A percentile compares a stretch with the other conserved stretches of the same genome.
Conservation (phyloP, 257 asterid genomes). For the Plantago major region DNA sequence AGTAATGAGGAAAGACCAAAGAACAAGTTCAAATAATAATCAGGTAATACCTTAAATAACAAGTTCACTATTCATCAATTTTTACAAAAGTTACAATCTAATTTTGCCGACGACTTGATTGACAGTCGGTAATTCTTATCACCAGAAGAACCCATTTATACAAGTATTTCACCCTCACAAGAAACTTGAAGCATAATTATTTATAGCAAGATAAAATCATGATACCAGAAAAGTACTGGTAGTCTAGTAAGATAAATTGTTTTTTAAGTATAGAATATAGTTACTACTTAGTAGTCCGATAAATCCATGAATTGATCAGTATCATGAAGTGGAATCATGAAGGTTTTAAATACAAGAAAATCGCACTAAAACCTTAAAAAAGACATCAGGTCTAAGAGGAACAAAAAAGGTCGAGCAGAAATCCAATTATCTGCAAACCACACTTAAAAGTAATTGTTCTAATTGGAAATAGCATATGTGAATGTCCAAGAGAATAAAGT, state of each 20-base stretch:
- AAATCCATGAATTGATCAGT: too few relatives aligned
- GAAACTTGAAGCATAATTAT: too few relatives aligned
- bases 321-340: background rate
- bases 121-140: too few relatives aligned
- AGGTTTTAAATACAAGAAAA: slow-evolving; percentile 8
- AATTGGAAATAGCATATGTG: slow-evolving; percentile 8
- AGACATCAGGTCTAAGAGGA: slow-evolving; percentile 11
- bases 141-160: too few relatives aligned
- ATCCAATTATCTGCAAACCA: background rate
- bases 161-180: too few relatives aligned
- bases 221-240: slow-evolving; percentile 8
- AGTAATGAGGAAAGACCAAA: too few relatives aligned
- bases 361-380: background rate
- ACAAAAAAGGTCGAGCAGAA: background rate
- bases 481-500: slow-evolving; percentile 18
- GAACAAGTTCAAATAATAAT: background rate
- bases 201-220: slow-evolving; percentile 2
- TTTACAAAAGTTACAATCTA: background rate
- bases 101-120: background rate
- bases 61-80: background rate
- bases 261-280: background rate
- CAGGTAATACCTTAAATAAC: background rate
- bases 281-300: background rate
- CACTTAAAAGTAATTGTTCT: slow-evolving; percentile 2
- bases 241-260: background rate